These are phyloP conservation scores for Danielia oregonensis DNA, from an alignment of 805 yeast species.

Conservation along the genomic window DNA sequence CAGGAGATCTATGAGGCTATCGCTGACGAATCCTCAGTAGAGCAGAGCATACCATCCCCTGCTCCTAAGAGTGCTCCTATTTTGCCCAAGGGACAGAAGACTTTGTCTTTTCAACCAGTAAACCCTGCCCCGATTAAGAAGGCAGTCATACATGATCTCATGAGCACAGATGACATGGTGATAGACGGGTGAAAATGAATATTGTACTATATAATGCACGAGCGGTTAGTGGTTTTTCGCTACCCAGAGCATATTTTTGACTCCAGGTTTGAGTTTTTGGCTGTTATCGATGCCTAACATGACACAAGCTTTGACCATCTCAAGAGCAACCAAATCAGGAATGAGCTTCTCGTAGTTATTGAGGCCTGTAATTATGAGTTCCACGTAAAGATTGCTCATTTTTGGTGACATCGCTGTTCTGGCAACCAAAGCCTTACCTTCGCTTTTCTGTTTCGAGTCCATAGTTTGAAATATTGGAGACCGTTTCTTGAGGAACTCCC, in stretches of 20 bases:
- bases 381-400: conserved; percentile 21
- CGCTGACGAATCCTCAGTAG: conserved; percentile 1
- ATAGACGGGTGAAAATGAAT: conserved; percentile 6
- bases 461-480: conserved; percentile 1
- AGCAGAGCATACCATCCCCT: not conserved
- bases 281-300: conserved; percentile 23
- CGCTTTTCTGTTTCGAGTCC: not conserved
- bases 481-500: conserved; percentile 25
- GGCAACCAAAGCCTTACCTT: not conserved
- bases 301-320: conserved; percentile 31
- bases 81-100: conserved; percentile 41
- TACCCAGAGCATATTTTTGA: conserved; percentile 29
- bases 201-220: conserved; percentile 1
- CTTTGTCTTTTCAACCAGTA: conserved; percentile 23
- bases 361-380: conserved; percentile 33
- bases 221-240: conserved; percentile 8
- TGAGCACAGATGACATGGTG: conserved; percentile 18
- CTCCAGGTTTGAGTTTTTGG: conserved; percentile 20
- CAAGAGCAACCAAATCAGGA: conserved; percentile 35
- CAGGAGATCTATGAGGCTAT: conserved; percentile 4
- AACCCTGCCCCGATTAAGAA: conserved; percentile 19
- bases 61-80: conserved; percentile 4
- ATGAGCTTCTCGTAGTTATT: conserved; percentile 36
- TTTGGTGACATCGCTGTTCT: conserved; percentile 11
- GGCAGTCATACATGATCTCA: conserved; percentile 33